Evolutionary conservation across 2,329 filamentous ascomycete species (phyloP).

Genomic region (Teratosphaeria nubilosa): DNA sequence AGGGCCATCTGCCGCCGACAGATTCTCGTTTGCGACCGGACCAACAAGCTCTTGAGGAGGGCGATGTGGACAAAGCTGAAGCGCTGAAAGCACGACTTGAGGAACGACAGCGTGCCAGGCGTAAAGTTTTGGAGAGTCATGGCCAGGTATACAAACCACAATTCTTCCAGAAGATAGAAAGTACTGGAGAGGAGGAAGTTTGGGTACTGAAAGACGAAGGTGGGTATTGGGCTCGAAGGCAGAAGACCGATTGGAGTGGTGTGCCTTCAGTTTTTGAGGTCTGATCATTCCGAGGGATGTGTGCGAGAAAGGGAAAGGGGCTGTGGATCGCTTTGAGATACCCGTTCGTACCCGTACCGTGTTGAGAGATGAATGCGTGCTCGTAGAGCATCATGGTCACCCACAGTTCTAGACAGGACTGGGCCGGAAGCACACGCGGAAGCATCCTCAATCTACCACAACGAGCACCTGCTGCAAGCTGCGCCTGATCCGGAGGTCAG

Average conservation of each 20-base stretch:
- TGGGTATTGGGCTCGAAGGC: constrained; percentile 86
- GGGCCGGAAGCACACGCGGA: too few relatives aligned
- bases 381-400: too few relatives aligned
- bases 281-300: not conserved
- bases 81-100: constrained; percentile 72
- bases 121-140: constrained; percentile 63
- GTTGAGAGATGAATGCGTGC: too few relatives aligned
- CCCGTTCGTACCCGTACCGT: not conserved
- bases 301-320: not conserved
- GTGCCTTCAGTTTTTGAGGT: constrained; percentile 46
- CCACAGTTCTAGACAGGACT: too few relatives aligned
- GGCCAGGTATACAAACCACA: constrained; percentile 63
- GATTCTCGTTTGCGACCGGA: constrained; percentile 80
- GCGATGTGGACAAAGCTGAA: constrained; percentile 75
- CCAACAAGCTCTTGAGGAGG: constrained; percentile 73
- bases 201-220: constrained; percentile 64
- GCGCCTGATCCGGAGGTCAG: too few relatives aligned
- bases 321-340: not conserved
- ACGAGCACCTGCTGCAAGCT: too few relatives aligned
- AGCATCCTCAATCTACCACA: too few relatives aligned
- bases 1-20: constrained; percentile 63
- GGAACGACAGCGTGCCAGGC: constrained; percentile 67
- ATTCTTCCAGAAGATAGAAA: constrained; percentile 68
- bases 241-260: constrained; percentile 54
- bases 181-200: constrained; percentile 32